phyloP scores from a whole-genome alignment of 805 yeast genomes.

The Saccharomyces kudriavzevii region DNA sequence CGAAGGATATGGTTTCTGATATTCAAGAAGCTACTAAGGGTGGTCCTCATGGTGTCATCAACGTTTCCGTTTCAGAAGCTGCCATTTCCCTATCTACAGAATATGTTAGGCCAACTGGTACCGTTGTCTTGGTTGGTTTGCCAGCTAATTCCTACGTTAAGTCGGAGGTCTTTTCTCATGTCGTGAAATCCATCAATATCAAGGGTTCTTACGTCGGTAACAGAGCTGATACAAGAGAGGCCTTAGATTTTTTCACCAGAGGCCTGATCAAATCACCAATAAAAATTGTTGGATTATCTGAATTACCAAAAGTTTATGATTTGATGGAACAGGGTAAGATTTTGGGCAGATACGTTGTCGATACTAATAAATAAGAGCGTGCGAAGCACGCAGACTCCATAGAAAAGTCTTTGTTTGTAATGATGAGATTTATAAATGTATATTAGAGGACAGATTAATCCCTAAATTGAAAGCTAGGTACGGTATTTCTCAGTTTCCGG shows the following conservation, averaged over 20 bases:
- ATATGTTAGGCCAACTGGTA: slow-evolving; percentile 57
- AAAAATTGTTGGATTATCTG: slow-evolving; percentile 48
- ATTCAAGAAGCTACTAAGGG: slow-evolving; percentile 51
- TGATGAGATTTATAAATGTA: background rate
- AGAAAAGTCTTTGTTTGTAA: background rate
- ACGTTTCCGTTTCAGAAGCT: slow-evolving; percentile 57
- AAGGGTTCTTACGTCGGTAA: slow-evolving; percentile 82
- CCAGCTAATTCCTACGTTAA: slow-evolving; percentile 68
- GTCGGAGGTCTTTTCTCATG: slow-evolving; percentile 61
- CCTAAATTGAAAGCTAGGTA: background rate
- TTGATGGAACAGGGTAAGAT: slow-evolving; percentile 50
- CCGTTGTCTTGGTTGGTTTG: slow-evolving; percentile 63
- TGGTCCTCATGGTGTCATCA: slow-evolving; percentile 67
- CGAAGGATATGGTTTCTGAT: slow-evolving; percentile 44
- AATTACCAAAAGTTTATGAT: slow-evolving; percentile 45
- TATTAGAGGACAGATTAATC: background rate
- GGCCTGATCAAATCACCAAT: slow-evolving; percentile 60
- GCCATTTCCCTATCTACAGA: slow-evolving; percentile 52
- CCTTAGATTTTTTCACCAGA: slow-evolving; percentile 59
- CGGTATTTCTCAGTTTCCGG: background rate
- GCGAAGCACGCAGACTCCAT: background rate
- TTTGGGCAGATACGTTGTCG: slow-evolving; percentile 80
- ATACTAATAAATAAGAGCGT: slow-evolving; percentile 46
- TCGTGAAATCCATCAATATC: slow-evolving; percentile 60
- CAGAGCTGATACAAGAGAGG: slow-evolving; percentile 75